These are phyloP conservation scores for Fomitopsis pulvina DNA, from an alignment of 768 basidiomycete species.

Conservation along the genomic window DNA sequence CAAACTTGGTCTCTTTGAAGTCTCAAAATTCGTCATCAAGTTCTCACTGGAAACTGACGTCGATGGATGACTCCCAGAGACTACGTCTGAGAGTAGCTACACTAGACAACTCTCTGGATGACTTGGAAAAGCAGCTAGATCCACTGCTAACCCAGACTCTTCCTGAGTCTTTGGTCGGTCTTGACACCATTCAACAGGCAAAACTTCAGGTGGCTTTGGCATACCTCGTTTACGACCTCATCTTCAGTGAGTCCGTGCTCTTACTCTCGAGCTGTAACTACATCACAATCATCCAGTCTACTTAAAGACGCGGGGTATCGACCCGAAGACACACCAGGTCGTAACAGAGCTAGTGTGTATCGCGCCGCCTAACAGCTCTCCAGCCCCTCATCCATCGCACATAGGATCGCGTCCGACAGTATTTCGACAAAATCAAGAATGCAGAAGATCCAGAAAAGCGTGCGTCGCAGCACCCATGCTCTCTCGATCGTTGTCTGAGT, in stretches of 20 bases:
- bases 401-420: slow-evolving; percentile 69
- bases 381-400: not conserved
- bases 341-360: slow-evolving; percentile 57
- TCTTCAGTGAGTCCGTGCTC: slow-evolving; percentile 57
- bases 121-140: slow-evolving; percentile 59
- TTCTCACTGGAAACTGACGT: too few species aligned
- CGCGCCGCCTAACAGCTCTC: not conserved
- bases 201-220: slow-evolving; percentile 74
- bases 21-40: too few species aligned
- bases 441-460: slow-evolving; percentile 65
- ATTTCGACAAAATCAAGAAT: slow-evolving; percentile 76
- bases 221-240: slow-evolving; percentile 78
- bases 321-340: slow-evolving; percentile 74
- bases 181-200: slow-evolving; percentile 74
- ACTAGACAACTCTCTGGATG: slow-evolving; percentile 54
- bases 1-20: too few species aligned
- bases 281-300: slow-evolving; percentile 46
- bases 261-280: not conserved
- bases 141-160: slow-evolving; percentile 64
- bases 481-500: not conserved
- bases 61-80: slow-evolving; percentile 32
- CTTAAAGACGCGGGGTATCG: slow-evolving; percentile 71
- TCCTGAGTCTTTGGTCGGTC: slow-evolving; percentile 53
- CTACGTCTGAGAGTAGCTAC: slow-evolving; percentile 36
- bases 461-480: slow-evolving; percentile 23